Evolutionary conservation across 2,329 filamentous ascomycete genomes (phyloP).

Genomic region (Sordariomycetes sp.): DNA sequence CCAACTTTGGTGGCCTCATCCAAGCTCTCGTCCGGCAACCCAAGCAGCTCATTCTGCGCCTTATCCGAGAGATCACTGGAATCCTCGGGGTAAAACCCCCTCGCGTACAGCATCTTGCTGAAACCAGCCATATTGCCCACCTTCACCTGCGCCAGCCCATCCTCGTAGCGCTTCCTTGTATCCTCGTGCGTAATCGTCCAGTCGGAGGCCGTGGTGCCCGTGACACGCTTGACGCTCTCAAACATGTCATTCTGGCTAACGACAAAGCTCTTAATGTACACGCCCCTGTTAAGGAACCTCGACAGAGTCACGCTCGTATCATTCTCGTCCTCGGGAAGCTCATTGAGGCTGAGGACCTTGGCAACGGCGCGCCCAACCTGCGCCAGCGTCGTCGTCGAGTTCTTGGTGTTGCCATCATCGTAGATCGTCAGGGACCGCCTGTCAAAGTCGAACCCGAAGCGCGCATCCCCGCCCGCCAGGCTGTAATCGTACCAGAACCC

Average conservation of each 20-base stretch:
- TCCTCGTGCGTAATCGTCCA: conserved; percentile 40
- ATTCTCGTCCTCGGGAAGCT: conserved; percentile 21
- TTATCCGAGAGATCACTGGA: background rate
- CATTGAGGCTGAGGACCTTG: conserved; percentile 28
- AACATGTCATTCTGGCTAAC: conserved; percentile 51
- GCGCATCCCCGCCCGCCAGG: conserved; percentile 20
- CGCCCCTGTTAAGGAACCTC: conserved; percentile 25
- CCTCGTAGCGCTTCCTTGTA: conserved; percentile 28
- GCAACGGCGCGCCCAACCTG: conserved; percentile 42
- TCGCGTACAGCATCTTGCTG: background rate
- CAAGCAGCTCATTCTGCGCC: background rate
- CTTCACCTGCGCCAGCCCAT: conserved; percentile 20
- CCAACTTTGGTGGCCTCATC: background rate
- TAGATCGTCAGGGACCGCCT: conserved; percentile 28
- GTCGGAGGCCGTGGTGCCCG: conserved; percentile 38
- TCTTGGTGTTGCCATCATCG: conserved; percentile 38
- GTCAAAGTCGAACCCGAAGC: conserved; percentile 35
- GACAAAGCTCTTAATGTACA: conserved; percentile 41
- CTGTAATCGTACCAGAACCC: conserved; percentile 44
- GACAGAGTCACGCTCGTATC: conserved; percentile 17
- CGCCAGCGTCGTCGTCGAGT: conserved; percentile 38
- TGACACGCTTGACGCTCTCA: conserved; percentile 42
- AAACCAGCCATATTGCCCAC: background rate
- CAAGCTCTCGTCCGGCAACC: background rate
- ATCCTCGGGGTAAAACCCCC: background rate